Percentiles rank a stretch among this genome's conserved stretches.
phyloP scores from a whole-genome alignment of 2,329 filamentous ascomycete species.

The Didymosphaeria variabile region DNA sequence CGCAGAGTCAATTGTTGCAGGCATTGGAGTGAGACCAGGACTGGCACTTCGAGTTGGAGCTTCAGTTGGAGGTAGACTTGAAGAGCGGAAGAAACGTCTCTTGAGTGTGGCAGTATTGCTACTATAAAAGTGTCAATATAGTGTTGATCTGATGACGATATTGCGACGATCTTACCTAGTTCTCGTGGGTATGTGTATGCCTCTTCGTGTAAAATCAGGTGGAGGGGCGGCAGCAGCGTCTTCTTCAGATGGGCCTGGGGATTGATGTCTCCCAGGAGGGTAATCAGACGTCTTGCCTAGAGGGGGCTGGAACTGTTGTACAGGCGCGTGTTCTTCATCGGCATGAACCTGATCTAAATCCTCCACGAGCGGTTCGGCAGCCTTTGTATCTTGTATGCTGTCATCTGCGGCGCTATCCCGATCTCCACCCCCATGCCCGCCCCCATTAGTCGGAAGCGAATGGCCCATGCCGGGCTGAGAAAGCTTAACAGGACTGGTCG shows the following conservation, averaged over 20 bases:
- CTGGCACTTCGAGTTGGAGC: background rate
- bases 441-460: slow-evolving; percentile 30
- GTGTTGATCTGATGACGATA: background rate
- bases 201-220: slow-evolving; percentile 47
- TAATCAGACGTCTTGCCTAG: slow-evolving; percentile 22
- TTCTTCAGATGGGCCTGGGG: slow-evolving; percentile 29
- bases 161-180: slow-evolving; percentile 41
- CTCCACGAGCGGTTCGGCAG: slow-evolving; percentile 43
- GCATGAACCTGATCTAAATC: slow-evolving; percentile 41
- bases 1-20: slow-evolving; percentile 27
- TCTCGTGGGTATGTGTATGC: slow-evolving; percentile 48
- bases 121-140: slow-evolving; percentile 19
- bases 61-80: slow-evolving; percentile 19
- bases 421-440: slow-evolving; percentile 38
- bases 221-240: slow-evolving; percentile 40
- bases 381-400: slow-evolving; percentile 24
- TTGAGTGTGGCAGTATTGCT: slow-evolving; percentile 30
- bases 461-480: slow-evolving; percentile 39
- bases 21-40: slow-evolving; percentile 15
- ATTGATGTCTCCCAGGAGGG: slow-evolving; percentile 30
- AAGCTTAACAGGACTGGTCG: slow-evolving; percentile 32
- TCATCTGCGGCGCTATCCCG: slow-evolving; percentile 44
- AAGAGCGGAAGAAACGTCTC: slow-evolving; percentile 25
- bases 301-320: slow-evolving; percentile 31
- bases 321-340: slow-evolving; percentile 27